Conservation (phyloP, 768 basidiomycete genomes). For the Mycena leptocephala region DNA sequence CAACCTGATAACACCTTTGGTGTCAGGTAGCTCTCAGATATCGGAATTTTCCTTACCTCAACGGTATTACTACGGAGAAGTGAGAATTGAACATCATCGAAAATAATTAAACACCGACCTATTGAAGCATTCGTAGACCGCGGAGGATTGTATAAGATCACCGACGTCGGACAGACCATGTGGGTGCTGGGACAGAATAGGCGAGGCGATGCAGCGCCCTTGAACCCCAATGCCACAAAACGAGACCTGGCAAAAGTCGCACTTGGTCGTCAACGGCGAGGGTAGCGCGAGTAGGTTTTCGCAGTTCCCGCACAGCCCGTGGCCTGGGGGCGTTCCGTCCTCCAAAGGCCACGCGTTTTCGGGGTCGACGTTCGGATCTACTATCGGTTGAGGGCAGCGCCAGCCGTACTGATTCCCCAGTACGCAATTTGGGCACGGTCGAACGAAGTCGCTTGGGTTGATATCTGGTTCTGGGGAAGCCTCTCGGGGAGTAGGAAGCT, state of each 20-base stretch:
- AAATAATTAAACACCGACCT: not conserved
- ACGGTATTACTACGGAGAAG: slow-evolving; percentile 74
- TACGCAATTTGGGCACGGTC: slow-evolving; percentile 87
- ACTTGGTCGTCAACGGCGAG: slow-evolving; percentile 86
- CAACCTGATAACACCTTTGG: slow-evolving; percentile 57
- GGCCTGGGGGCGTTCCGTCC: slow-evolving; percentile 85
- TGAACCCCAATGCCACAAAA: slow-evolving; percentile 90
- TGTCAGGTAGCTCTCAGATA: not conserved
- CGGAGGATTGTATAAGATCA: slow-evolving; percentile 85
- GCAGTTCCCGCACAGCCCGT: slow-evolving; percentile 87
- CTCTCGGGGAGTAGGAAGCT: slow-evolving; percentile 87
- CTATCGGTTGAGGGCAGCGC: slow-evolving; percentile 86
- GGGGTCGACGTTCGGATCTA: slow-evolving; percentile 78
- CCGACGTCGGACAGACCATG: slow-evolving; percentile 77
- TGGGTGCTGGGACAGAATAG: slow-evolving; percentile 74
- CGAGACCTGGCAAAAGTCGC: slow-evolving; percentile 86
- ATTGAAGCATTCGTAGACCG: slow-evolving; percentile 84
- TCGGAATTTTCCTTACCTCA: slow-evolving; percentile 53
- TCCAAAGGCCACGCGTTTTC: slow-evolving; percentile 86
- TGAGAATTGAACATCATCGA: not conserved
- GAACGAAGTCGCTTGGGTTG: slow-evolving; percentile 77
- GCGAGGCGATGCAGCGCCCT: slow-evolving; percentile 77
- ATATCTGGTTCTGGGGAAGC: slow-evolving; percentile 84
- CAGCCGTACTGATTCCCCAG: slow-evolving; percentile 83
- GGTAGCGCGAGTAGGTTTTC: slow-evolving; percentile 82